Evolutionary conservation across 805 yeast species (phyloP).

Genomic region (Lachancea mirantina): DNA sequence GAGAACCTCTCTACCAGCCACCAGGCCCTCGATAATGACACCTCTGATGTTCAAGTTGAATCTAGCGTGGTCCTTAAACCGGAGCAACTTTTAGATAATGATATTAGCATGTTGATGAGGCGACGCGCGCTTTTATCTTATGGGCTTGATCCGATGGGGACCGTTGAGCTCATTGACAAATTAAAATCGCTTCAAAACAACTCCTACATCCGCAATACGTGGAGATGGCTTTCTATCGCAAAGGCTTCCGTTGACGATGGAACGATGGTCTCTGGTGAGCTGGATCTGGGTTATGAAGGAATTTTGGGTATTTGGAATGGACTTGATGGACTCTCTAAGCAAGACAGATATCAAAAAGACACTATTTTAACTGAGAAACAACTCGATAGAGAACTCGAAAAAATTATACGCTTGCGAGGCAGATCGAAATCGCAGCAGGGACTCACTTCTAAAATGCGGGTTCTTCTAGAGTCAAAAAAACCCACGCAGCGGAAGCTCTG

Average conservation of each 20-base stretch:
- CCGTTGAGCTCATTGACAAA: constrained; percentile 52
- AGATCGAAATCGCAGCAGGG: constrained; percentile 22
- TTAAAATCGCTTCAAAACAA: constrained; percentile 43
- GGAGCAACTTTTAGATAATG: constrained; percentile 51
- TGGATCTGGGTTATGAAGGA: constrained; percentile 84
- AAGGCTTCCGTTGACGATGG: constrained; percentile 56
- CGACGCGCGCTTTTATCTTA: constrained; percentile 68
- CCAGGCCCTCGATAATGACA: constrained; percentile 17
- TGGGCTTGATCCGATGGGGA: constrained; percentile 57
- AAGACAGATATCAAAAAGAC: constrained; percentile 39
- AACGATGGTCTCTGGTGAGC: constrained; percentile 56
- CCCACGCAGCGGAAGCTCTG: constrained; percentile 70
- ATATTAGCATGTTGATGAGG: constrained; percentile 66
- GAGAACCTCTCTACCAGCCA: too few species aligned
- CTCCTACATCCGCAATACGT: constrained; percentile 63
- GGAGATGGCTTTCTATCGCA: constrained; percentile 87
- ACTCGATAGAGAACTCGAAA: constrained; percentile 29
- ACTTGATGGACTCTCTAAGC: constrained; percentile 42
- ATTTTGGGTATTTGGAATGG: constrained; percentile 89
- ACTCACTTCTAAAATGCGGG: constrained; percentile 14
- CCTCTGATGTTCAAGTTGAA: constrained; percentile 12
- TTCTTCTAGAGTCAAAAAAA: constrained; percentile 25
- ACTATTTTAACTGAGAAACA: constrained; percentile 27
- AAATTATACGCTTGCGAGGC: constrained; percentile 36
- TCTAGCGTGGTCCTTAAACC: constrained; percentile 25